phyloP scores from a whole-genome alignment of 345 rosid genomes.

The Euphorbia lathyris region DNA sequence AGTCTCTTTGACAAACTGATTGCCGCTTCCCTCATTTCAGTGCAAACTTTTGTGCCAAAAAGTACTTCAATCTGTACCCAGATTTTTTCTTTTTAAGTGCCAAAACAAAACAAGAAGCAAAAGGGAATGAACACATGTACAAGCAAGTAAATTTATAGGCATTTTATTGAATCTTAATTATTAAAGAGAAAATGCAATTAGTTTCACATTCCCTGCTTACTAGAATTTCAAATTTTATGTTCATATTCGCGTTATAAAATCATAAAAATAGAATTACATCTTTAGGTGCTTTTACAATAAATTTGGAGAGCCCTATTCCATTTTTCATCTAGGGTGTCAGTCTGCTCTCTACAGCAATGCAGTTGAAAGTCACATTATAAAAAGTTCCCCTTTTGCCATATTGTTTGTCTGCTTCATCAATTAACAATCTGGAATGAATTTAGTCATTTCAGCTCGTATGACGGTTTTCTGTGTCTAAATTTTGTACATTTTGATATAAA shows the following conservation, averaged over 20 bases:
- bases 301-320: conserved; percentile 5
- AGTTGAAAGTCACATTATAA: background rate
- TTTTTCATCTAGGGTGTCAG: background rate
- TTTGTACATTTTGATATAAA: background rate
- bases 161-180: background rate
- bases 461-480: too few relatives aligned
- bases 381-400: background rate
- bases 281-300: background rate
- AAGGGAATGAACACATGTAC: background rate
- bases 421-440: too few relatives aligned
- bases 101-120: background rate
- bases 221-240: background rate
- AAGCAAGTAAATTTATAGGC: background rate
- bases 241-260: background rate
- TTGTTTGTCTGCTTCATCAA: background rate
- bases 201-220: conserved; percentile 8
- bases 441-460: too few relatives aligned
- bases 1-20: conserved; percentile 67
- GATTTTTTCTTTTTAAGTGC: background rate
- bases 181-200: background rate
- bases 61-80: conserved; percentile 52
- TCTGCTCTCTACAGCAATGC: too few relatives aligned
- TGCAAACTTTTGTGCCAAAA: conserved; percentile 64
- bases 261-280: background rate
- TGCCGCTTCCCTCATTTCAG: conserved; percentile 80